Evolutionary conservation across 768 basidiomycete genomes (phyloP).

Genomic region (Boletus rex-veris): DNA sequence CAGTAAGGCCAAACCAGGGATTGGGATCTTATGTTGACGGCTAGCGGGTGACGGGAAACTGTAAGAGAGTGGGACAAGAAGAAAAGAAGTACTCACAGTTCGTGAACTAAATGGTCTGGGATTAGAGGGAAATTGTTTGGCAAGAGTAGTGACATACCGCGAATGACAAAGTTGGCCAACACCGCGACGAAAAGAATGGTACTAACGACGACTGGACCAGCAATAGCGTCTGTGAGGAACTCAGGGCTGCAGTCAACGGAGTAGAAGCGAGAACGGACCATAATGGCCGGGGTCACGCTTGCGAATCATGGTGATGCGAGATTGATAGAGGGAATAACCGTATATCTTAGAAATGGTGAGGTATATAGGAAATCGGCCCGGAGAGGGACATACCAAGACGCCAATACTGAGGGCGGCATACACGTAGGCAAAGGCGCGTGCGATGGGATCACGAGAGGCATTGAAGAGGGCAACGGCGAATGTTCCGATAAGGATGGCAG

Average conservation of each 20-base stretch:
- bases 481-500: slow-evolving; percentile 77
- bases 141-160: slow-evolving; percentile 51
- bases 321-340: slow-evolving; percentile 82
- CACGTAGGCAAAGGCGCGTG: slow-evolving; percentile 72
- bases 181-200: slow-evolving; percentile 82
- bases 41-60: slow-evolving; percentile 7
- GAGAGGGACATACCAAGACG: slow-evolving; percentile 47
- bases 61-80: neutral
- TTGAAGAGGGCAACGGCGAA: slow-evolving; percentile 89
- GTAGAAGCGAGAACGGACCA: slow-evolving; percentile 47
- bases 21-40: slow-evolving; percentile 26
- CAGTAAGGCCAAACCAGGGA: slow-evolving; percentile 28
- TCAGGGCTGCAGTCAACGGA: neutral
- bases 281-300: slow-evolving; percentile 86
- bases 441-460: slow-evolving; percentile 61
- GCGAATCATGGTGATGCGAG: slow-evolving; percentile 87
- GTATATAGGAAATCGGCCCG: neutral
- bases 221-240: slow-evolving; percentile 58
- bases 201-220: slow-evolving; percentile 83
- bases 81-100: slow-evolving; percentile 44
- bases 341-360: slow-evolving; percentile 54
- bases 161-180: slow-evolving; percentile 81
- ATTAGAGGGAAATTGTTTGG: slow-evolving; percentile 1
- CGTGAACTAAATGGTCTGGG: slow-evolving; percentile 44
- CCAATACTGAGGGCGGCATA: slow-evolving; percentile 80